Base-by-base conservation (phyloP, 2,329 filamentous ascomycete genomes). In the Penicillium sclerotigenum region DNA sequence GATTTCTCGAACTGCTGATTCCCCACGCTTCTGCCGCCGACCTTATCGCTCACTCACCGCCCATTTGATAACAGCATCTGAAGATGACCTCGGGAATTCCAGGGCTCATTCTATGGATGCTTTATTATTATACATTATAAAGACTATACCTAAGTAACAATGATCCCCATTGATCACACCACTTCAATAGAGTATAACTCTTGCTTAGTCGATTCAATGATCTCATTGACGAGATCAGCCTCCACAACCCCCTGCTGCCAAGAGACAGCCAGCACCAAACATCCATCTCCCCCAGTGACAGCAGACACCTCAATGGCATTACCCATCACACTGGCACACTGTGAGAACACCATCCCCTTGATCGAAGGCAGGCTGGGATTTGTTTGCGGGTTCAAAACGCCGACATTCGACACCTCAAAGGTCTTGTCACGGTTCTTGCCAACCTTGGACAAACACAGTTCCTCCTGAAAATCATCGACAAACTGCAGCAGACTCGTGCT, bases 331-430 rank as follows among this genome's bases (percentile, higher is more conserved):
- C 69, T 73, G 3, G 71, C 68, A 59, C 73, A 75, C 59, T 81
- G 78, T 24, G 76, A 78, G 52, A 81, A 80, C 4, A 77, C 57
- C 62, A 79, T 71, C 4, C 75, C 69, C 1, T 72, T 72, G 28
- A 79, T 69, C 18, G 56, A 61, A 61, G 70, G 63, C 8, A 56
- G 52, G 31, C 58, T 54, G 5, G 60, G 13, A 14, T 57, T 57
- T 20, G 47, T 38, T 16, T 54, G 53, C 2, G 47, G 38, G 14
- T 61, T 61, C 43, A 76, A 68, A 2, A 73, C 63, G 0, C 79
- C 79, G 4, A 81, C 51, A 61, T 80, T 81, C 0, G 79, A 80
- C 8, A 81, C 54, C 58, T 81, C 79, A 22, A 75, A 78, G 9
- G 69, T 73, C 16, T 64, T 61, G 0, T 62, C 65, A 2, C 79